phyloP scores from a whole-genome alignment of 768 basidiomycete species.

The Leucocoprinus sp. region DNA sequence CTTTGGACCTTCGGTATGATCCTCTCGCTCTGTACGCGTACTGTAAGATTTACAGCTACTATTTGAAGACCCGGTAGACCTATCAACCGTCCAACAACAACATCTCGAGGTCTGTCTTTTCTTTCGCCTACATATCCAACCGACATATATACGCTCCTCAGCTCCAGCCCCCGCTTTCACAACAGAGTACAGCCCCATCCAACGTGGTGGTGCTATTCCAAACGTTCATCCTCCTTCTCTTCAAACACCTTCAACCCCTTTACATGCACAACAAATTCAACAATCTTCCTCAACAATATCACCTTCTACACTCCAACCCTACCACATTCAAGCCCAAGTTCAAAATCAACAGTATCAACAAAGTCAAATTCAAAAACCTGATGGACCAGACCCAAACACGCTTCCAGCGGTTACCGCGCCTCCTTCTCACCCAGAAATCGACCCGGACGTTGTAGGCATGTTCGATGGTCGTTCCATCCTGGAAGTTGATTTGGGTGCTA shows the following conservation, averaged over 20 bases:
- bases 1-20: slow-evolving; percentile 65
- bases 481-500: slow-evolving; percentile 70
- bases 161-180: slow-evolving; percentile 55
- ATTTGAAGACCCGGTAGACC: slow-evolving; percentile 1
- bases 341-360: slow-evolving; percentile 8
- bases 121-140: neutral
- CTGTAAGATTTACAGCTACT: neutral
- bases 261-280: slow-evolving; percentile 6
- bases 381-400: slow-evolving; percentile 53
- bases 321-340: slow-evolving; percentile 8
- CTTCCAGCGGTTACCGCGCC: slow-evolving; percentile 66
- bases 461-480: slow-evolving; percentile 74
- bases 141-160: slow-evolving; percentile 21
- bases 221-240: slow-evolving; percentile 14
- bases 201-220: slow-evolving; percentile 42
- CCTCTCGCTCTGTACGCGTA: neutral
- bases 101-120: slow-evolving; percentile 13
- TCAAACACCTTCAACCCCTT: slow-evolving; percentile 14
- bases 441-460: slow-evolving; percentile 56
- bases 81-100: slow-evolving; percentile 11
- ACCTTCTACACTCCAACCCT: slow-evolving; percentile 5
- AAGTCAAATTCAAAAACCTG: slow-evolving; percentile 23
- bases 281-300: slow-evolving; percentile 12
- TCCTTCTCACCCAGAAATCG: slow-evolving; percentile 72
- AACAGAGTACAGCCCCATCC: slow-evolving; percentile 75